Conservation (phyloP, 176 grass and related monocot genomes). For the Avena eriantha region DNA sequence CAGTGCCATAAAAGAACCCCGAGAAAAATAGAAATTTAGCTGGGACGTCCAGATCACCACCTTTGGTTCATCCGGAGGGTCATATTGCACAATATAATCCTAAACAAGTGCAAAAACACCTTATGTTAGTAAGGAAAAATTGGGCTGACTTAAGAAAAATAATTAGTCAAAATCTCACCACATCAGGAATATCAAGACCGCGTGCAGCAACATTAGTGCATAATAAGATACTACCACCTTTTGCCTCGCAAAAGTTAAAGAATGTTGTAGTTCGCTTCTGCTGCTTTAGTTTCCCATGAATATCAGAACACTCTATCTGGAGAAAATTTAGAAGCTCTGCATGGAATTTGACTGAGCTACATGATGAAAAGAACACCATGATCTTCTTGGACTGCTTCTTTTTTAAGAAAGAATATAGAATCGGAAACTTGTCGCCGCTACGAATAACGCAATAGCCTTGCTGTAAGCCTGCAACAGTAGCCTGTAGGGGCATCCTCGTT, state of each 20-base stretch:
- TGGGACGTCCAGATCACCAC: slow-evolving; percentile 24
- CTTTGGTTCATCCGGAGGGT: slow-evolving; percentile 96
- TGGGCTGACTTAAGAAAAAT: slow-evolving; percentile 6
- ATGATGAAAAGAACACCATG: slow-evolving; percentile 99
- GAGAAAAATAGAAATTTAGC: not conserved
- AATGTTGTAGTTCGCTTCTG: slow-evolving; percentile 89
- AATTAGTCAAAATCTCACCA: slow-evolving; percentile 56
- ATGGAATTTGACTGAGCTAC: slow-evolving; percentile 90
- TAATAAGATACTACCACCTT: slow-evolving; percentile 78
- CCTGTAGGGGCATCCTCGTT: slow-evolving; percentile 51
- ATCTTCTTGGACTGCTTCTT: slow-evolving; percentile 82
- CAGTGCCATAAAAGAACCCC: slow-evolving; percentile 14
- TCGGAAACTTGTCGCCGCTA: slow-evolving; percentile 68
- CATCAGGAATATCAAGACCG: slow-evolving; percentile 91
- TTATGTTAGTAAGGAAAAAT: slow-evolving; percentile 25
- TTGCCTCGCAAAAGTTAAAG: slow-evolving; percentile 81
- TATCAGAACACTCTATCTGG: slow-evolving; percentile 76
- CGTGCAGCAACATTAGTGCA: slow-evolving; percentile 95
- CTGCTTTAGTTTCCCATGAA: slow-evolving; percentile 97
- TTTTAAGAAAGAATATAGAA: slow-evolving; percentile 88
- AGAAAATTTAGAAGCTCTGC: slow-evolving; percentile 81
- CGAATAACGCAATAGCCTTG: slow-evolving; percentile 84
- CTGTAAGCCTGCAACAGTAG: slow-evolving; percentile 90
- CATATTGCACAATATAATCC: slow-evolving; percentile 98
- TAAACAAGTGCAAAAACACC: slow-evolving; percentile 39